Conservation (phyloP, 495 filamentous ascomycete genomes). For the Diplogelasinospora grovesii region DNA sequence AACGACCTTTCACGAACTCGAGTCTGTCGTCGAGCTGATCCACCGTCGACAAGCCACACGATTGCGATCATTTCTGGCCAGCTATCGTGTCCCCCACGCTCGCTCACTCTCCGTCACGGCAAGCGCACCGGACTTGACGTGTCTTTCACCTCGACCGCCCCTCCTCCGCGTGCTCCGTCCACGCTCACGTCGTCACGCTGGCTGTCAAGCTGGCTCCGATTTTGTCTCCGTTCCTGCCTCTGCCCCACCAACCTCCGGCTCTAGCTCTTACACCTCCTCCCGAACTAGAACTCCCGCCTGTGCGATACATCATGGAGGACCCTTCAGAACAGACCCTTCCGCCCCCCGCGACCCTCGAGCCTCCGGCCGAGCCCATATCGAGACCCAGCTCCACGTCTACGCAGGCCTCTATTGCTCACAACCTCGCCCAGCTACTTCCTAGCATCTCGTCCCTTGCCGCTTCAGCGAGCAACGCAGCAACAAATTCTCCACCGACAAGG, state of each 20-base stretch:
- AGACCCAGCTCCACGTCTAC: conserved; percentile 44
- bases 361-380: conserved; percentile 43
- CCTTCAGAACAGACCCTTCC: conserved; percentile 26
- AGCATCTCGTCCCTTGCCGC: conserved; percentile 57
- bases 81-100: conserved; percentile 1
- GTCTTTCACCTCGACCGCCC: no score
- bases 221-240: conserved; percentile 29
- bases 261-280: conserved; percentile 21
- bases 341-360: conserved; percentile 33
- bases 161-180: no score
- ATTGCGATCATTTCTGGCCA: neutral
- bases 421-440: conserved; percentile 45
- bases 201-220: conserved; percentile 26
- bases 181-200: neutral
- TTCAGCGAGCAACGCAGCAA: conserved; percentile 51
- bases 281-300: conserved; percentile 21
- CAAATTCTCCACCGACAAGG: conserved; percentile 59
- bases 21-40: no score
- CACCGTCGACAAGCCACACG: neutral
- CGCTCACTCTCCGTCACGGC: no score
- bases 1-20: no score
- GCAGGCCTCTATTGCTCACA: conserved; percentile 25
- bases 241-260: conserved; percentile 5
- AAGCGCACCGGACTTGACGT: no score
- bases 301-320: conserved; percentile 35